These are phyloP conservation scores for Magnaporthales sp. DNA, from an alignment of 2,329 filamentous ascomycete genomes.

Conservation along the genomic window DNA sequence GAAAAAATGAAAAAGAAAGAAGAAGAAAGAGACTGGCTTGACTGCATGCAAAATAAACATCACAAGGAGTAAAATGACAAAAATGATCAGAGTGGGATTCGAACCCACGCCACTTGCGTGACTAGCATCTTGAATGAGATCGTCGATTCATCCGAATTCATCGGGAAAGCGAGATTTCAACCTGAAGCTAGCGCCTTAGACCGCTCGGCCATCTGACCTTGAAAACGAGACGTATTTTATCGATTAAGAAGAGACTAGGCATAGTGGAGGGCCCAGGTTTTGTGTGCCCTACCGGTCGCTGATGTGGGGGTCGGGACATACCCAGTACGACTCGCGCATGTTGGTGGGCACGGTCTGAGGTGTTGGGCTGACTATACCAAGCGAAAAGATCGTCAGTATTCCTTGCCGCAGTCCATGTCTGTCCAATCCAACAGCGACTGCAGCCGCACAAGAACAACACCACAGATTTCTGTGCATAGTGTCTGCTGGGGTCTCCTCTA, in stretches of 20 bases:
- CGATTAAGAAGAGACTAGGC: background rate
- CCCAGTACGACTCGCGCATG: no score
- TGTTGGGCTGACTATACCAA: background rate
- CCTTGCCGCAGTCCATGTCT: no score
- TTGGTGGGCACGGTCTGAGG: background rate
- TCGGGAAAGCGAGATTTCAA: background rate
- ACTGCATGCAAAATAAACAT: background rate
- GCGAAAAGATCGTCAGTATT: background rate
- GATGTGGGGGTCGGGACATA: no score
- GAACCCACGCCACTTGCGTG: constrained; percentile 7
- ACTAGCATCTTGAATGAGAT: background rate
- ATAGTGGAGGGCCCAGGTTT: background rate
- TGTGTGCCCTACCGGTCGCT: background rate
- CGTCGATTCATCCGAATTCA: background rate
- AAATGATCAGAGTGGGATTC: constrained; percentile 7
- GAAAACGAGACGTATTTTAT: background rate
- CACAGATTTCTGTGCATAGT: no score
- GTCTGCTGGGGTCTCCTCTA: background rate
- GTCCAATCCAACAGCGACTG: background rate
- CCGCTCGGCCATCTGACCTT: constrained; percentile 9
- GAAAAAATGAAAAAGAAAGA: background rate
- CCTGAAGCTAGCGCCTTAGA: constrained; percentile 10
- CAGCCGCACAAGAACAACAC: background rate
- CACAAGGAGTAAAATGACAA: background rate
- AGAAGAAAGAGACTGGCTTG: no score